Evolutionary conservation across 108 stramenopile species (phyloP).

Genomic region (Fragilaria radians): DNA sequence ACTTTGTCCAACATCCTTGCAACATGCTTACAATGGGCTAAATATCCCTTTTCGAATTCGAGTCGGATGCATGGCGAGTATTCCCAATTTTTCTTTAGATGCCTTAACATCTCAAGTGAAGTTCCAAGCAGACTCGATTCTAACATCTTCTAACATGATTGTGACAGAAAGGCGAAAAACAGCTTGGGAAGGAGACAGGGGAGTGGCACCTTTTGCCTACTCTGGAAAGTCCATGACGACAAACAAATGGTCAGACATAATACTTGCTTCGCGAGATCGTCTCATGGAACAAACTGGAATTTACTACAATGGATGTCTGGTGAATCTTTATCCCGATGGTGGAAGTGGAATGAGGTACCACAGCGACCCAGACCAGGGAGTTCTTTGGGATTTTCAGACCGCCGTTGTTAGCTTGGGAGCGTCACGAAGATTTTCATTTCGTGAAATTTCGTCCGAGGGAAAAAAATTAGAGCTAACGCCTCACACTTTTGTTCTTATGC

Average conservation of each 20-base stretch:
- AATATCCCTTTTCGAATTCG: conserved; percentile 36
- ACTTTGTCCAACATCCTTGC: conserved; percentile 12
- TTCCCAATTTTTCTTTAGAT: conserved; percentile 10
- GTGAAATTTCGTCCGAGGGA: not conserved
- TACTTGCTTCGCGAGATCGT: conserved; percentile 27
- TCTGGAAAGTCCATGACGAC: conserved; percentile 42
- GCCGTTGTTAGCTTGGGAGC: conserved; percentile 53
- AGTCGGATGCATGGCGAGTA: conserved; percentile 1
- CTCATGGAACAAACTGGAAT: conserved; percentile 15
- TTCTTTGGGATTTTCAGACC: conserved; percentile 42
- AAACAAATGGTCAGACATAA: conserved; percentile 28
- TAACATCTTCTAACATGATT: conserved; percentile 21
- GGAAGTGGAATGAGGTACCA: conserved; percentile 54
- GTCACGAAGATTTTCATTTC: conserved; percentile 42
- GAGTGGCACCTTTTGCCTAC: conserved; percentile 35
- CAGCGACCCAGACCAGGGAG: conserved; percentile 56
- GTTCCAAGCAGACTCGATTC: conserved; percentile 31
- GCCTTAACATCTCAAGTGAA: conserved; percentile 29
- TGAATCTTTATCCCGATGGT: conserved; percentile 52
- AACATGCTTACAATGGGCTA: conserved; percentile 26
- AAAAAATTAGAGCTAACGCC: conserved; percentile 5
- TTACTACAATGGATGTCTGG: conserved; percentile 42
- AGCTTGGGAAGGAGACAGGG: conserved; percentile 48
- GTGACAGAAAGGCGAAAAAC: conserved; percentile 47
- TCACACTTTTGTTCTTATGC: conserved; percentile 38